These are phyloP conservation scores for Solanum habrochaites DNA, from an alignment of 257 asterid species.

Conservation along the genomic window DNA sequence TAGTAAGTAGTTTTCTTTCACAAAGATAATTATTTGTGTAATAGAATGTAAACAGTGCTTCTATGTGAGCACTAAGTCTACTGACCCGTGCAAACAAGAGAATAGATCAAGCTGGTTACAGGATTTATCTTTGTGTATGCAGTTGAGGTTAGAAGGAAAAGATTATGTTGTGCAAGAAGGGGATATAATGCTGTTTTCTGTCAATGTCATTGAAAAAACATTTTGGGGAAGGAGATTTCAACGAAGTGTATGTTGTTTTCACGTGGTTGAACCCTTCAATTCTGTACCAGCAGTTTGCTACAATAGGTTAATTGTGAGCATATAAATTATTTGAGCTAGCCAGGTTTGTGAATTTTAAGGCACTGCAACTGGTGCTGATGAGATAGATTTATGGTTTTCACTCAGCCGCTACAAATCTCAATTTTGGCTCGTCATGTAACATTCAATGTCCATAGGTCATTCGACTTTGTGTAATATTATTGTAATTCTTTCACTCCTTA, in stretches of 20 bases:
- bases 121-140: slow-evolving; percentile 17
- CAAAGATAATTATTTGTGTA: not conserved
- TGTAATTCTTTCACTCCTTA: not conserved
- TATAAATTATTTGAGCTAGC: not conserved
- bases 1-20: not conserved
- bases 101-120: not conserved
- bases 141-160: slow-evolving; percentile 95
- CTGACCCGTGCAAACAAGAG: not conserved
- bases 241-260: not conserved
- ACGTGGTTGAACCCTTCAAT: not conserved
- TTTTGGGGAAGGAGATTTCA: not conserved
- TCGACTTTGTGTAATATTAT: not conserved
- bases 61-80: not conserved
- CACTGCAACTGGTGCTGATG: not conserved
- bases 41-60: not conserved
- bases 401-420: not conserved
- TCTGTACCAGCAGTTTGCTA: not conserved
- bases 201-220: slow-evolving; percentile 40
- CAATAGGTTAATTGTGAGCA: not conserved
- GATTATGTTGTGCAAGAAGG: slow-evolving; percentile 93
- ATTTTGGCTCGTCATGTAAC: not conserved
- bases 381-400: not conserved
- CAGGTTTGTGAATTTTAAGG: not conserved
- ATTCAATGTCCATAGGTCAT: not conserved
- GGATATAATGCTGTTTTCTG: slow-evolving; percentile 87